Evolutionary conservation across 805 yeast genomes (phyloP), one percentile per base, ranked within the genome.

Genomic region (Ogataea ganodermae): DNA sequence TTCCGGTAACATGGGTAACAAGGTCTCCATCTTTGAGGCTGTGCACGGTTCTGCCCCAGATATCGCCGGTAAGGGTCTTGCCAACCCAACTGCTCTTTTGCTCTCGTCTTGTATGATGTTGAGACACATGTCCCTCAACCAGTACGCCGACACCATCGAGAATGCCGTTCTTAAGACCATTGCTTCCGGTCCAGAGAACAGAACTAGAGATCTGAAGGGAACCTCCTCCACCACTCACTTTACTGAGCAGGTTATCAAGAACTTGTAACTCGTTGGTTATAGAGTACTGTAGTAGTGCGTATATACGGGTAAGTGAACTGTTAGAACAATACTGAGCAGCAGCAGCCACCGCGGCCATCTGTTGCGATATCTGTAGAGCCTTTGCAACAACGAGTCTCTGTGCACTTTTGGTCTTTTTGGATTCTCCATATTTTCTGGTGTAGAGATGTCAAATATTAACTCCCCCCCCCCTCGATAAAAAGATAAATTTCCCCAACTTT

Each of bases 31-130:
- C 69, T 94, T 94, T 71, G 99, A 94, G 82, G 99, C 99, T 57
- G 99, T 94, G 66, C 99, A 94, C 73, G 99, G 99, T 71, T 91
- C 98, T 49, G 99, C 99, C 55, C 99, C 99, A 62, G 99, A 94
- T 72, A 94, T 94, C 66, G 98, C 98, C 54, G 99, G 99, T 68
- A 89, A 94, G 80, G 95, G 96, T 69, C 82, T 89, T 70, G 99
- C 99, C 57, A 94, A 94, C 83, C 99, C 99, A 76, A 94, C 99
- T 52, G 99, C 99, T 48, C 75, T 94, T 68, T 79, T 94, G 70
- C 80, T 94, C 68, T 89, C 97, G 42, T 92, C 98, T 38, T 89
- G 91, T 68, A 94, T 94, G 97, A 92, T 94, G 98, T 85, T 94
- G 80, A 87, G 96, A 78, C 99, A 94, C 80, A 92, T 94, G 98